Evolutionary conservation across 306 rosid genomes (phyloP).

Genomic region (Castanea crenata): DNA sequence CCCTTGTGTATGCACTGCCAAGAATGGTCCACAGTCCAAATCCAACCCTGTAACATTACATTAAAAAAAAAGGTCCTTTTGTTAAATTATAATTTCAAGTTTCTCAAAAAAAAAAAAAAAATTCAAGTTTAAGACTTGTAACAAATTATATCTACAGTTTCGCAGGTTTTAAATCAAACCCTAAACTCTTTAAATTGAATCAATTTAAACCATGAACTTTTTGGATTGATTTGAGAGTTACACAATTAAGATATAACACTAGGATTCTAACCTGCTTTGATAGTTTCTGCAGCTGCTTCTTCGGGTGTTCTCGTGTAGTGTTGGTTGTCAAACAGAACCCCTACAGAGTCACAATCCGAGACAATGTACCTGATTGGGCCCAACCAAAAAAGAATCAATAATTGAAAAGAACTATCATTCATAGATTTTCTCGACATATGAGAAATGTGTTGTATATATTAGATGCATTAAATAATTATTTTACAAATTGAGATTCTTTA

Average conservation of each 20-base stretch:
- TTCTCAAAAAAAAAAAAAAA: too few relatives aligned
- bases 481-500: neutral
- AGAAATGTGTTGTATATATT: too few relatives aligned
- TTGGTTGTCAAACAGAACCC: slow-evolving; percentile 58
- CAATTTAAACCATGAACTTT: too few relatives aligned
- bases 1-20: slow-evolving; percentile 58
- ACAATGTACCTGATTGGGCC: slow-evolving; percentile 67
- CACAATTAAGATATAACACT: too few relatives aligned
- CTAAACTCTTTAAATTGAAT: too few relatives aligned
- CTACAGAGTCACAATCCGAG: slow-evolving; percentile 90
- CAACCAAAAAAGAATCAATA: neutral
- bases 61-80: neutral
- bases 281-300: slow-evolving; percentile 67
- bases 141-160: too few relatives aligned
- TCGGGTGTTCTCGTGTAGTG: slow-evolving; percentile 80
- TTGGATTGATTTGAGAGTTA: too few relatives aligned
- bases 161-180: too few relatives aligned
- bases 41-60: slow-evolving; percentile 51
- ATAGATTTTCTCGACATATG: too few relatives aligned
- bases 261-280: slow-evolving; percentile 46
- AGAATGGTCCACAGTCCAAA: slow-evolving; percentile 83
- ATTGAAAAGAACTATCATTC: neutral
- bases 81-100: too few relatives aligned
- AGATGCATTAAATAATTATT: too few relatives aligned
- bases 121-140: too few relatives aligned